Evolutionary conservation across 73 alveolate species (phyloP).

Genomic region (Blepharisma japonicum): DNA sequence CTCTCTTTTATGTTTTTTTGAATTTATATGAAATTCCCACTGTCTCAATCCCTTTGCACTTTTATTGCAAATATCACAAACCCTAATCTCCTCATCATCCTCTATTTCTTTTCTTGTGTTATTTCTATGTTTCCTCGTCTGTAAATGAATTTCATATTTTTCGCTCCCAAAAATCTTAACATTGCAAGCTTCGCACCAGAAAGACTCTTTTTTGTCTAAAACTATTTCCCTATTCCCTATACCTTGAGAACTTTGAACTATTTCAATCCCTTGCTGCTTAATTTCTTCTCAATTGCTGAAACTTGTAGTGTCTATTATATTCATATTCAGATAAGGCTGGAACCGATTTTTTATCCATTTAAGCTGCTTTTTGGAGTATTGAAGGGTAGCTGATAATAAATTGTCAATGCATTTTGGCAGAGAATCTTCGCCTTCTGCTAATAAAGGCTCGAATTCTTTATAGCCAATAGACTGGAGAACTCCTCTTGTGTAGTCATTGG

Average conservation of each 20-base stretch:
- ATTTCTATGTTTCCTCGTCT: not conserved
- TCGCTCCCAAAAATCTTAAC: not conserved
- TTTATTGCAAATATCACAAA: slow-evolving; percentile 6
- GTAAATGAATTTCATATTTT: not conserved
- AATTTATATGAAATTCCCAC: not conserved
- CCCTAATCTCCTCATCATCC: slow-evolving; percentile 5
- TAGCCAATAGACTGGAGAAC: slow-evolving; percentile 77
- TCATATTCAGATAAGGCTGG: slow-evolving; percentile 8
- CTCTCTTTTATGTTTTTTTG: slow-evolving; percentile 2
- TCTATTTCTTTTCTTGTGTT: not conserved
- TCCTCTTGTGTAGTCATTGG: slow-evolving; percentile 60
- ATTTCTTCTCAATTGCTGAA: slow-evolving; percentile 2
- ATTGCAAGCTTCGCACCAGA: not conserved
- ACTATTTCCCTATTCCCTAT: not conserved
- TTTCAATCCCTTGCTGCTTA: not conserved
- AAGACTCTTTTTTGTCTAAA: not conserved
- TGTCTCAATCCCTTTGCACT: not conserved
- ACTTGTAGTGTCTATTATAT: not conserved
- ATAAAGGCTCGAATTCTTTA: slow-evolving; percentile 65
- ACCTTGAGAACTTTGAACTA: not conserved
- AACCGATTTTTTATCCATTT: slow-evolving; percentile 47
- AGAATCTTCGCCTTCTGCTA: not conserved
- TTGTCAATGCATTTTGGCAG: slow-evolving; percentile 40
- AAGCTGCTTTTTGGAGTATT: slow-evolving; percentile 48
- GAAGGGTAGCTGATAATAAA: slow-evolving; percentile 32